Percentiles rank a stretch among this genome's conserved stretches.
Evolutionary conservation across 805 yeast species (phyloP).

Genomic region (Pichia paraexigua): DNA sequence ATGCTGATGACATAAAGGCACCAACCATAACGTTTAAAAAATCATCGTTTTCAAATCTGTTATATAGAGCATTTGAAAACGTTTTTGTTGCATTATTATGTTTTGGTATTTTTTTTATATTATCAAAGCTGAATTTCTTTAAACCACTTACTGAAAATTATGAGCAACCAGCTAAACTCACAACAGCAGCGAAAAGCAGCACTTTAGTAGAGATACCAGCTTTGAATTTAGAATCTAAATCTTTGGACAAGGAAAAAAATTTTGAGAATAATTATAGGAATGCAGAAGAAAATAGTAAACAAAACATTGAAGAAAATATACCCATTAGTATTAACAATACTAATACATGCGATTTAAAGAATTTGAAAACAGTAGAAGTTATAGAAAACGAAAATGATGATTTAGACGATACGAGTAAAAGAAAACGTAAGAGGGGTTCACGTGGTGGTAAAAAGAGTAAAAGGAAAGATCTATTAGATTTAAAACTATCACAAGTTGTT

Average conservation of each 20-base stretch:
- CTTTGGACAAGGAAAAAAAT: not conserved
- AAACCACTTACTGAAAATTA: conserved; percentile 19
- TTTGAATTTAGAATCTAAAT: not conserved
- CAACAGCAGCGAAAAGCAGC: not conserved
- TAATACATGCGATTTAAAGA: not conserved
- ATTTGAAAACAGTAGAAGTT: no score
- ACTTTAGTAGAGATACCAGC: not conserved
- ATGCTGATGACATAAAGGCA: not conserved
- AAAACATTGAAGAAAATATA: not conserved
- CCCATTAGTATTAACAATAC: not conserved
- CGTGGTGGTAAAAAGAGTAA: conserved; percentile 71
- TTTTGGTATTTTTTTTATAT: conserved; percentile 28
- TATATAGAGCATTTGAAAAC: conserved; percentile 36
- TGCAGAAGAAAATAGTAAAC: not conserved
- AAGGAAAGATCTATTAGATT: conserved; percentile 20
- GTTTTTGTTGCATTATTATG: conserved; percentile 37
- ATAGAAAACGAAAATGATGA: not conserved
- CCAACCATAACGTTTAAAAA: conserved; percentile 15
- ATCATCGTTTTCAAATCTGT: conserved; percentile 18
- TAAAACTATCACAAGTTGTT: not conserved
- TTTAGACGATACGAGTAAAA: conserved; percentile 17
- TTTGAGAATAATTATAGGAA: not conserved
- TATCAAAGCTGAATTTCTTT: conserved; percentile 32
- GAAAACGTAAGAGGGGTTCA: conserved; percentile 74
- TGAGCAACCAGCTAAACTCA: not conserved